A percentile compares a stretch with the other conserved stretches of the same genome.
These are phyloP conservation scores for Starmerella vaccinii DNA, from an alignment of 805 yeast genomes.

Conservation along the genomic window DNA sequence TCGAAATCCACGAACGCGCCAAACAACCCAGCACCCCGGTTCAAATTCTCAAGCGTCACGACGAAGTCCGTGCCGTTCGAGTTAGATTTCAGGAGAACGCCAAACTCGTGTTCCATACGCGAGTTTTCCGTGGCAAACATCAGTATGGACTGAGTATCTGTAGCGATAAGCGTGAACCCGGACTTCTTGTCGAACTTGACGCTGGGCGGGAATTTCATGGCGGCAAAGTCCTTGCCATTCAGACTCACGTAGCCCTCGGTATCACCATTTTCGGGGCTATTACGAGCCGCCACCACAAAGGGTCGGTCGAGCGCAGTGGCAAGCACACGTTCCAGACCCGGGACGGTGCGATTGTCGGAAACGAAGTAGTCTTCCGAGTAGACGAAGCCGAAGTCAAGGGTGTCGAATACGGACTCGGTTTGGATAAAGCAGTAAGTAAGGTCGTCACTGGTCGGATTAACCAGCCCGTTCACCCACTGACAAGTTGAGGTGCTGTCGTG, in stretches of 20 bases:
- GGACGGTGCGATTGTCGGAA: constrained; percentile 34
- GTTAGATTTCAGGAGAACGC: constrained; percentile 76
- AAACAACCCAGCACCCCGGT: constrained; percentile 43
- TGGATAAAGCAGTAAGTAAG: constrained; percentile 52
- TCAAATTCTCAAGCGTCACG: constrained; percentile 55
- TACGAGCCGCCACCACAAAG: constrained; percentile 58
- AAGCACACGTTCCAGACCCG: constrained; percentile 48
- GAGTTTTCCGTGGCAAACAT: constrained; percentile 67
- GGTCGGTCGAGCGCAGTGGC: constrained; percentile 67
- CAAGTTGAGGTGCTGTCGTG: constrained; percentile 49
- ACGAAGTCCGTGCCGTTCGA: constrained; percentile 85
- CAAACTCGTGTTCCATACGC: constrained; percentile 48
- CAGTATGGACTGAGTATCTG: constrained; percentile 61
- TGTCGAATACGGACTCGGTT: constrained; percentile 2
- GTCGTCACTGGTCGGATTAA: constrained; percentile 37
- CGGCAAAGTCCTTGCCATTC: constrained; percentile 69
- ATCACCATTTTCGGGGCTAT: constrained; percentile 34
- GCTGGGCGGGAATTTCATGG: constrained; percentile 64
- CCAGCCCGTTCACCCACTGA: constrained; percentile 54
- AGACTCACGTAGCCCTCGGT: constrained; percentile 63
- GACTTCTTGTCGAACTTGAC: constrained; percentile 49
- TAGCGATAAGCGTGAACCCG: constrained; percentile 71
- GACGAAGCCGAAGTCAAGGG: constrained; percentile 27
- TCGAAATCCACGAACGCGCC: constrained; percentile 83
- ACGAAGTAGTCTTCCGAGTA: constrained; percentile 42